Conservation (phyloP, 768 basidiomycete species). For the Inosperma sp. region DNA sequence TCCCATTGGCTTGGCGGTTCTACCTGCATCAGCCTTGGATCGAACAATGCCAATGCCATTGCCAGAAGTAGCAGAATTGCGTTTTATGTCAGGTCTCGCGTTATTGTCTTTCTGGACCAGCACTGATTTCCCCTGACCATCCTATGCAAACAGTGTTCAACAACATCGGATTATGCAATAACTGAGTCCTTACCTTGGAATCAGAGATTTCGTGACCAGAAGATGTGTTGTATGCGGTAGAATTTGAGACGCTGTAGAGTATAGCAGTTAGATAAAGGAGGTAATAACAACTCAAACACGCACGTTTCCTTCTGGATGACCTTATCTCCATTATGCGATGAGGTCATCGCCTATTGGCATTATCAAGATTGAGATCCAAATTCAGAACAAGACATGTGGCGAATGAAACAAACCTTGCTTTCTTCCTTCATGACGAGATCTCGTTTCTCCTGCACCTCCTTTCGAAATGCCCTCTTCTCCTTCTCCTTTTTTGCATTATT, state of each 20-base stretch:
- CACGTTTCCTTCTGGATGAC: neutral
- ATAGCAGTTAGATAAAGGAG: neutral
- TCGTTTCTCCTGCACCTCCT: neutral
- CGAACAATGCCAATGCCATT: neutral
- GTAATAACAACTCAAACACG: neutral
- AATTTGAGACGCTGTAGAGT: neutral
- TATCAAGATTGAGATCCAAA: conserved; percentile 3
- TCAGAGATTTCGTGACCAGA: neutral
- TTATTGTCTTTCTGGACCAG: too few species aligned
- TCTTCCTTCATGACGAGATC: neutral
- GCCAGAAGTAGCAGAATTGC: neutral
- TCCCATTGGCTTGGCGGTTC: neutral
- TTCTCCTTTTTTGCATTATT: neutral
- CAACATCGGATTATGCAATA: too few species aligned
- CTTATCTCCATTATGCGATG: neutral
- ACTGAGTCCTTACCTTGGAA: too few species aligned
- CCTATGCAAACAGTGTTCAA: too few species aligned
- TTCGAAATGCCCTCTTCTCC: neutral
- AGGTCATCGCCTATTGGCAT: neutral
- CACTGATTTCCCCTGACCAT: too few species aligned
- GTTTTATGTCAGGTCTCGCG: too few species aligned
- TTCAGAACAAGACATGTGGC: neutral
- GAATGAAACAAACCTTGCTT: neutral
- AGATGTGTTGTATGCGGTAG: neutral
- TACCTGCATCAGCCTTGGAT: neutral